Base-by-base conservation (phyloP, 306 rosid genomes). In the Casuarina cunninghamiana region DNA sequence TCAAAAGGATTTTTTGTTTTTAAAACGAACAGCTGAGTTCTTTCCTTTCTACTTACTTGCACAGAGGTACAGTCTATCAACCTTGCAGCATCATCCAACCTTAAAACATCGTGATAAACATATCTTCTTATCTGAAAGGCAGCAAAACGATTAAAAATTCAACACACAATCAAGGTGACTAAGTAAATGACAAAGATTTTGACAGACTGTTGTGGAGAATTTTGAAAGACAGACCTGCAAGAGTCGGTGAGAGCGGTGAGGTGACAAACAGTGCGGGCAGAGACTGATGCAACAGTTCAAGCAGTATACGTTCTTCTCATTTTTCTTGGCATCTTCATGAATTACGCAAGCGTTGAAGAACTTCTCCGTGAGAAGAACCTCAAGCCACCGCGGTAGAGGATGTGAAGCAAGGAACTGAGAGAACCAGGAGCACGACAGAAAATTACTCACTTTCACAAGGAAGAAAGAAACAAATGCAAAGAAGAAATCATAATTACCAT, bases 301-400 rank as follows among this genome's bases (percentile, higher is more conserved):
- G 35, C 99, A 96, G 77, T 81, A 96, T 1, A 91, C 84, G 84
- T 93, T 96, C 81, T 96, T 96, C 50, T 96, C 99, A 49, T 96
- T 96, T 87, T 96, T 96, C 83, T 81, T 96, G 0, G 89, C 88
- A 37, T 86, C 94, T 79, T 90, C 94, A 49, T 96, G 99, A 85
- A 90, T 78, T 83, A 93, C 61, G 77, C 99, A 96, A 11, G 98
- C 98, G 84, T 91, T 96, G 87, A 87, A 96, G 91, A 96, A 96
- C 75, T 96, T 96, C 86, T 93, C 98, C 0, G 74, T 63, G 17
- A 93, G 91, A 3, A 96, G 91, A 0, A 81, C 83, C 68, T 90
- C 89, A 1, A 96, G 94, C 99, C 99, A 96, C 32, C 85, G 78
- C 0, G 99, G 99, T 32, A 90, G 81, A 8, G 83, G 49, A 53